Percentiles rank a stretch among this genome's conserved stretches.
These are phyloP conservation scores for Candida insectorum DNA, from an alignment of 805 yeast species.

Conservation along the genomic window DNA sequence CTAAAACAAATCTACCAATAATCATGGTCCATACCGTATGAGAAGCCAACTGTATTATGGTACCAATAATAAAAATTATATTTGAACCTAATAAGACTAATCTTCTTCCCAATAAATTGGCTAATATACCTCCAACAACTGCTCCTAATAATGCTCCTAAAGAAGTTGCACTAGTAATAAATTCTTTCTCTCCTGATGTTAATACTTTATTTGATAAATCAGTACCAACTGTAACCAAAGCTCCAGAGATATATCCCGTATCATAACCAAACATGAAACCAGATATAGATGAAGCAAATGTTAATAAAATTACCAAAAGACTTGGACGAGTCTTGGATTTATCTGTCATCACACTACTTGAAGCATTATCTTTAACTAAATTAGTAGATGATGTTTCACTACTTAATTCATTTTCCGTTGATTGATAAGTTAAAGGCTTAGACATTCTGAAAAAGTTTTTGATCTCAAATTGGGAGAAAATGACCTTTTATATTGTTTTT, in stretches of 20 bases:
- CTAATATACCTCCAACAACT: conserved; percentile 71
- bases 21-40: conserved; percentile 87
- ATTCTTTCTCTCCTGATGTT: conserved; percentile 77
- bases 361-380: not conserved
- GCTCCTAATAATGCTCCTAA: conserved; percentile 87
- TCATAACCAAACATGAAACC: conserved; percentile 98
- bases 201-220: conserved; percentile 60
- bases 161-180: conserved; percentile 92
- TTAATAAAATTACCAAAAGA: conserved; percentile 60
- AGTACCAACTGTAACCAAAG: conserved; percentile 78
- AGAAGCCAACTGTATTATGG: conserved; percentile 79
- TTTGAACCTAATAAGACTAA: conserved; percentile 82
- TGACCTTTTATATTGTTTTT: not conserved
- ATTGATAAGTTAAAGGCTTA: conserved; percentile 3
- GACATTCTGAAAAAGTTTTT: conserved; percentile 2
- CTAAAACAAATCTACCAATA: conserved; percentile 87
- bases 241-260: conserved; percentile 94
- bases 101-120: conserved; percentile 83
- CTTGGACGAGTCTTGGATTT: conserved; percentile 44
- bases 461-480: not conserved
- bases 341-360: not conserved
- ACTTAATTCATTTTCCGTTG: conserved; percentile 3
- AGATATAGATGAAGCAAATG: conserved; percentile 80
- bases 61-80: conserved; percentile 77
- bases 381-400: conserved; percentile 5